Percentiles rank a stretch among this genome's conserved stretches.
These are phyloP conservation scores for Crithidia mellificae DNA, from an alignment of 208 protist genomes.

Conservation along the genomic window DNA sequence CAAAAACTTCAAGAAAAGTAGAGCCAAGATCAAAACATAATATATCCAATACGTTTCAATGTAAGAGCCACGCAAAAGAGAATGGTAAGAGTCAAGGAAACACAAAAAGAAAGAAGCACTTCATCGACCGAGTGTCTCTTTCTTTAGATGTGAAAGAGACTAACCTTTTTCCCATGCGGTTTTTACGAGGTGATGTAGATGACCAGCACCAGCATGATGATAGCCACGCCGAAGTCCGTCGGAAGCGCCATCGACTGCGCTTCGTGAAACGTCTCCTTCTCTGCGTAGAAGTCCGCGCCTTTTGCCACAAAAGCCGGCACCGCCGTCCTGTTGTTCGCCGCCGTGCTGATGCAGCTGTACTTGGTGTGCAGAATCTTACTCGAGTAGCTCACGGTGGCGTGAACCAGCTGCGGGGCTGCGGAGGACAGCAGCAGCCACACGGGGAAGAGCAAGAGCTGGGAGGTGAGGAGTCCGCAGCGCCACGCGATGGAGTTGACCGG, in stretches of 20 bases:
- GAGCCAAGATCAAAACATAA: too few relatives aligned
- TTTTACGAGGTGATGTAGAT: constrained; percentile 50
- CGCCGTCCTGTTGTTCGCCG: background rate
- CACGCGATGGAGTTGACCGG: constrained; percentile 52
- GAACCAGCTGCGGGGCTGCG: constrained; percentile 68
- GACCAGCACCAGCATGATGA: constrained; percentile 56
- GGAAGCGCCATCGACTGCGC: constrained; percentile 45
- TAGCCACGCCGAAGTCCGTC: constrained; percentile 65
- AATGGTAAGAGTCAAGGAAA: too few relatives aligned
- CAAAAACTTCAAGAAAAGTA: too few relatives aligned
- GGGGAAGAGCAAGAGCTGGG: constrained; percentile 69
- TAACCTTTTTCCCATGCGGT: background rate
- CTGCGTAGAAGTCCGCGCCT: constrained; percentile 35
- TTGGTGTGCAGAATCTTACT: constrained; percentile 76
- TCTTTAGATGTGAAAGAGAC: background rate
- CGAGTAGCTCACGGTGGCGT: constrained; percentile 65
- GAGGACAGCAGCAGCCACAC: constrained; percentile 63
- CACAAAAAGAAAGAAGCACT: too few relatives aligned
- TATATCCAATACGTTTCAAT: too few relatives aligned
- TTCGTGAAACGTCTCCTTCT: constrained; percentile 56
- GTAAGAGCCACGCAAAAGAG: too few relatives aligned
- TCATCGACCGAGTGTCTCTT: too few relatives aligned
- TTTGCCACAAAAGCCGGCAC: constrained; percentile 59
- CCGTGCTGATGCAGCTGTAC: constrained; percentile 60
- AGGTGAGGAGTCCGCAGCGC: constrained; percentile 43